Percentiles rank a stretch among this genome's conserved stretches.
phyloP scores from a whole-genome alignment of 306 rosid genomes.

The Begonia masoniana region DNA sequence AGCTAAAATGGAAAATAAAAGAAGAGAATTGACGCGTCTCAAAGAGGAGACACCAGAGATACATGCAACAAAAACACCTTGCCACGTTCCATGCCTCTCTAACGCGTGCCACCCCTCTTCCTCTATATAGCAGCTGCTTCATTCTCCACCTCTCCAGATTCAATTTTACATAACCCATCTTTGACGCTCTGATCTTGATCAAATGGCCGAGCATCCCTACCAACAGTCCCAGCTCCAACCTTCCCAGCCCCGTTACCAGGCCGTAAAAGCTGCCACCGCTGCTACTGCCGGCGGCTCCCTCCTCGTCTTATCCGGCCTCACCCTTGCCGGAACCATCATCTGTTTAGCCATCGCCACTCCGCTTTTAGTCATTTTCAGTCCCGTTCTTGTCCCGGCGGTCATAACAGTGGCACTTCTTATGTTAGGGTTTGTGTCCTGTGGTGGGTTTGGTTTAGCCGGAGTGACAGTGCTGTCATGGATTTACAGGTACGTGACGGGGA shows the following conservation, averaged over 20 bases:
- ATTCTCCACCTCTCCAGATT: not conserved
- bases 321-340: constrained; percentile 44
- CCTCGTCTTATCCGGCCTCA: constrained; percentile 40
- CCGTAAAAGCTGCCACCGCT: constrained; percentile 54
- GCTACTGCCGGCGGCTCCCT: constrained; percentile 62
- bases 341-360: constrained; percentile 52
- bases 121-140: constrained; percentile 1
- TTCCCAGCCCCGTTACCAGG: constrained; percentile 20
- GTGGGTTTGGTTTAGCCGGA: constrained; percentile 70
- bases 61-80: constrained; percentile 46
- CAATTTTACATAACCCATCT: not conserved
- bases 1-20: no score
- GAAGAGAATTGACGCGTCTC: no score
- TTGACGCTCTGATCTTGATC: not conserved
- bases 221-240: constrained; percentile 3
- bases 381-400: constrained; percentile 65
- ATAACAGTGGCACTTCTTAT: constrained; percentile 25
- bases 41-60: not conserved
- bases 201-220: constrained; percentile 34
- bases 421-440: constrained; percentile 53
- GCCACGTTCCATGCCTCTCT: constrained; percentile 33
- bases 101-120: constrained; percentile 28
- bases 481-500: constrained; percentile 57
- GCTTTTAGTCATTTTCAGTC: constrained; percentile 67
- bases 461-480: constrained; percentile 68